Evolutionary conservation across 2,329 filamentous ascomycete species (phyloP), one percentile per base, ranked within the genome.

Genomic region (Monilinia polystroma): DNA sequence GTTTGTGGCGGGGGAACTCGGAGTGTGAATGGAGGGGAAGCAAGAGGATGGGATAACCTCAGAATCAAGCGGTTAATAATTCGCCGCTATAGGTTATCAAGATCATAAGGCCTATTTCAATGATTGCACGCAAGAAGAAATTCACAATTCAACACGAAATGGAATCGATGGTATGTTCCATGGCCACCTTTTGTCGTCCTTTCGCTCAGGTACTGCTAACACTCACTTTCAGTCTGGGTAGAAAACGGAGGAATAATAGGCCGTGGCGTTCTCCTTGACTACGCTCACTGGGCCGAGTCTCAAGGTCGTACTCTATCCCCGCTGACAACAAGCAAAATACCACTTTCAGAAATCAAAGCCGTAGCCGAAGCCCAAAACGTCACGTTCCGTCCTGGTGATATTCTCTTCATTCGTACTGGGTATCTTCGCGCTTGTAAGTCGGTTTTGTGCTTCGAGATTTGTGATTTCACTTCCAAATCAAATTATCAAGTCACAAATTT

Each of bases 251-350:
- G 82, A 47, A 79, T 85, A 8, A 80, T 81, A 2, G 83, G 82
- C 3, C 79, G 83, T 0, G 83, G 82, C 26, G 77, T 85, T 2
- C 75, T 85, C 0, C 74, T 85, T 0, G 85, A 88, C 73, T 87
- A 82, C 64, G 63, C 64, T 20, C 38, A 57, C 12, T 91, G 88
- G 82, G 86, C 87, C 2, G 79, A 80, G 23, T 77, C 78, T 49
- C 81, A 87, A 56, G 82, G 81, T 45, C 83, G 88, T 64, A 72
- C 80, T 58, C 85, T 85, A 49, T 82, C 88, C 67, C 78, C 86
- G 1, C 81, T 83, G 69, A 86, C 84, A 49, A 70, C 57, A 12
- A 70, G 64, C 6, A 63, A 69, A 29, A 76, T 77, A 52, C 60
- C 74, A 1, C 63, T 75, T 7, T 68, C 69, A 1, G 68, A 78